Evolutionary conservation across 805 yeast genomes (phyloP), one percentile per base, ranked within the genome.

Genomic region (Kodamaea kaohsiungensis): DNA sequence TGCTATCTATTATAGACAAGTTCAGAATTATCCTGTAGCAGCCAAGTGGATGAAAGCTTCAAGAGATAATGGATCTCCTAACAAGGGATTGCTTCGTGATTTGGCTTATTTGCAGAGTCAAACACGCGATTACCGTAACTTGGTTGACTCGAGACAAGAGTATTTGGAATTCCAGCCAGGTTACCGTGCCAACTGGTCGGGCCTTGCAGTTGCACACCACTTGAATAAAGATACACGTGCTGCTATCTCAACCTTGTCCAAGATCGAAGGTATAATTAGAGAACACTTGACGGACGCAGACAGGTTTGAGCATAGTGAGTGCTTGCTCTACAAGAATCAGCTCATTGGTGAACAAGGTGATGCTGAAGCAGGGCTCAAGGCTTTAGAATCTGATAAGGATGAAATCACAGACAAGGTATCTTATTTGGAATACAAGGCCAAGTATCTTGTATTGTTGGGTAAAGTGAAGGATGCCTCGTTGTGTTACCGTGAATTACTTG

Each of bases 121-220:
- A 63, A 76, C 79, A 58, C 84, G 97, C 56, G 92, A 90, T 64
- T 90, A 76, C 66, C 82, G 81, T 61, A 78, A 78, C 19, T 78
- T 88, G 57, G 78, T 82, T 3, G 81, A 73, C 9, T 81, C 93
- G 1, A 81, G 98, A 62, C 84, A 82, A 56, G 77, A 78, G 39
- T 85, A 84, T 62, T 78, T 95, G 69, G 89, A 87, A 62, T 79
- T 81, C 22, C 86, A 82, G 61, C 85, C 95, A 9, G 96, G 96
- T 0, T 89, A 84, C 66, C 81, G 97, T 59, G 91, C 93, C 57
- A 89, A 90, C 65, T 92, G 97, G 97, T 88, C 96, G 1, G 86
- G 87, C 0, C 78, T 88, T 50, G 97, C 96, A 1, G 79, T 91
- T 43, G 96, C 98, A 0, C 90, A 88, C 65, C 89, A 89, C 68